Evolutionary conservation across 2,329 filamentous ascomycete species (phyloP), one percentile per base, ranked within the genome.

Genomic region (Fusarium duplospermum): DNA sequence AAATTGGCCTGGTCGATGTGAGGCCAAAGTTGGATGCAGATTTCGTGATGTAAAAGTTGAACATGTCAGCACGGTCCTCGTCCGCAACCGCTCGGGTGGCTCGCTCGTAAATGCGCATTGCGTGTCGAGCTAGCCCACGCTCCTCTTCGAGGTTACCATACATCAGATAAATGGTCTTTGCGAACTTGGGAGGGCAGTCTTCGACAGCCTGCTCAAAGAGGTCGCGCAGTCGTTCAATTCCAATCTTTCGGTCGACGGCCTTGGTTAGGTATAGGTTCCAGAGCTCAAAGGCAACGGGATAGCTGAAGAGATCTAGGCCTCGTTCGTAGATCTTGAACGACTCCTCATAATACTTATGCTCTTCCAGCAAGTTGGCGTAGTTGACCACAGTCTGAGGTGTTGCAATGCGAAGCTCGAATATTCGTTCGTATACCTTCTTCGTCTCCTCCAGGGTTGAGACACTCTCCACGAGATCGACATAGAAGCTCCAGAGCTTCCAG

Each of bases 401-500:
- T 24, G 97, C 96, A 77, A 99, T 99, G 56, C 96, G 94, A 69
- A 99, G 91, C 84, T 99, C 97, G 81, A 99, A 99, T 78, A 99
- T 98, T 65, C 96, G 90, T 82, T 99, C 96, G 83, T 99, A 99
- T 2, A 98, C 92, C 81, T 94, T 96, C 81, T 91, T 94, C 0
- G 96, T 98, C 83, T 98, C 96, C 24, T 98, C 95, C 18, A 99
- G 84, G 0, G 93, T 94, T 70, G 93, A 93, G 35, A 98, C 95
- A 82, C 95, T 98, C 82, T 99, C 96, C 4, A 99, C 95, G 2
- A 99, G 89, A 81, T 99, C 96, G 45, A 99, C 95, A 78, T 99
- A 99, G 86, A 99, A 99, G 83, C 95, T 98, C 96, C 96, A 99
- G 13, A 99, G 85, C 82, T 98, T 99, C 96, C 96, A 99, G 81